Evolutionary conservation across 441 rosid genomes (phyloP).

Genomic region (Corymbia citriodora): DNA sequence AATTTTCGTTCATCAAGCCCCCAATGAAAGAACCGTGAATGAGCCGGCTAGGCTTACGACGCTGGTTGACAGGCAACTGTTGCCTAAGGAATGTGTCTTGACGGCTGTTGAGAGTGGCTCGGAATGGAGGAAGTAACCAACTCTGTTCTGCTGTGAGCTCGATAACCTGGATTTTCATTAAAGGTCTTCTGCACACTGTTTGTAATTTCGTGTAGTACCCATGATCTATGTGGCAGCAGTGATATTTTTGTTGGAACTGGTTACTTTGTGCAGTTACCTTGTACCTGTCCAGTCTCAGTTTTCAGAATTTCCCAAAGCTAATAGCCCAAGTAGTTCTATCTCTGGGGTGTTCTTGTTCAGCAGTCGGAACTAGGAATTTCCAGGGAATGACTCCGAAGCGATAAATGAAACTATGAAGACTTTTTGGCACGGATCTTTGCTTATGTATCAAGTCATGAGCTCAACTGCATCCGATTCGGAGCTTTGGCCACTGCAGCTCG

Average conservation of each 20-base stretch:
- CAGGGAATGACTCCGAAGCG: neutral
- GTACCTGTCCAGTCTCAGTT: neutral
- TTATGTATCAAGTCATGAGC: neutral
- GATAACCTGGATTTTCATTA: neutral
- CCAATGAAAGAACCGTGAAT: slow-evolving; percentile 8
- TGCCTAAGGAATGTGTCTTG: neutral
- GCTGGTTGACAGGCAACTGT: neutral
- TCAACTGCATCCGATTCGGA: neutral
- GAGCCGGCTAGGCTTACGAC: neutral
- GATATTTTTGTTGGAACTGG: neutral
- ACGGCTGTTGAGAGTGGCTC: neutral
- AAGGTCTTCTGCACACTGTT: neutral
- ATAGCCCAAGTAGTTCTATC: neutral
- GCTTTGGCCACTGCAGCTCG: neutral
- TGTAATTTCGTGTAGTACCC: neutral
- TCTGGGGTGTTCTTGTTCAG: neutral
- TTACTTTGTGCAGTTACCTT: neutral
- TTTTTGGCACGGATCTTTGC: neutral
- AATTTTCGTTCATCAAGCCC: slow-evolving; percentile 39
- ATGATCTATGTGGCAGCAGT: neutral
- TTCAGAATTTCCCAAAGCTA: neutral
- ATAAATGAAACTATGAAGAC: neutral
- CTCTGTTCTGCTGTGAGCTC: neutral
- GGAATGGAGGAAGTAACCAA: neutral
- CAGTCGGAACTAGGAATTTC: neutral